Percentiles rank a stretch among this genome's conserved stretches.
These are phyloP conservation scores for Ceriops decandra DNA, from an alignment of 345 rosid species.

Conservation along the genomic window DNA sequence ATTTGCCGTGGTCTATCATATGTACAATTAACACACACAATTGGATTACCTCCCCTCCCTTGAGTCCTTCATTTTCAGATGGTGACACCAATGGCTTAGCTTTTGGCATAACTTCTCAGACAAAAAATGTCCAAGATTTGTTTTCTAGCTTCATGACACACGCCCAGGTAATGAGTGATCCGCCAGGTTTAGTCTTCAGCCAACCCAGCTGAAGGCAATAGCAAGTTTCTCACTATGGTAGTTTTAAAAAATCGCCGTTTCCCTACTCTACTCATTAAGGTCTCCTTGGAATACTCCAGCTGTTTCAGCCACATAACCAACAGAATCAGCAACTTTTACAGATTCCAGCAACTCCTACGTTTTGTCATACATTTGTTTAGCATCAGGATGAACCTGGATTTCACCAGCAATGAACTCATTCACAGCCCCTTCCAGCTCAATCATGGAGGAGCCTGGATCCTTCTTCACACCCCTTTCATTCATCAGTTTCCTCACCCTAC, in stretches of 20 bases:
- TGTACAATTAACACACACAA: too few species aligned
- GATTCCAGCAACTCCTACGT: conserved; percentile 32
- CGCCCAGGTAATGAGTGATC: conserved; percentile 18
- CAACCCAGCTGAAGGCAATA: conserved; percentile 34
- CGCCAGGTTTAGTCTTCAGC: conserved; percentile 26
- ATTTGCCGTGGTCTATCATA: too few species aligned
- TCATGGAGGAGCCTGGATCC: conserved; percentile 34
- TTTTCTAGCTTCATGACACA: too few species aligned
- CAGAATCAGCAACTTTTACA: conserved; percentile 16
- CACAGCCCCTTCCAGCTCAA: conserved; percentile 33
- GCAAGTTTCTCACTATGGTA: conserved; percentile 46
- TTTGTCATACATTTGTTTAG: conserved; percentile 29
- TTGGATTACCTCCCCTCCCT: too few species aligned
- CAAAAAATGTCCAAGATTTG: too few species aligned
- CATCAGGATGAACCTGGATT: conserved; percentile 26
- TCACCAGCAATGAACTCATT: conserved; percentile 35
- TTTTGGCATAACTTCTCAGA: too few species aligned
- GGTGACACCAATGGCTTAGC: too few species aligned
- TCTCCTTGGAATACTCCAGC: conserved; percentile 25
- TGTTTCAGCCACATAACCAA: conserved; percentile 30
- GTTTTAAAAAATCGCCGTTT: conserved; percentile 10
- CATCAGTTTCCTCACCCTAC: conserved; percentile 38
- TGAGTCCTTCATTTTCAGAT: too few species aligned
- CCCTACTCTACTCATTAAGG: conserved; percentile 32
- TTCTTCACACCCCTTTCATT: conserved; percentile 37